Base-by-base conservation (phyloP, 2,329 filamentous ascomycete genomes). In the Nemania sp. region DNA sequence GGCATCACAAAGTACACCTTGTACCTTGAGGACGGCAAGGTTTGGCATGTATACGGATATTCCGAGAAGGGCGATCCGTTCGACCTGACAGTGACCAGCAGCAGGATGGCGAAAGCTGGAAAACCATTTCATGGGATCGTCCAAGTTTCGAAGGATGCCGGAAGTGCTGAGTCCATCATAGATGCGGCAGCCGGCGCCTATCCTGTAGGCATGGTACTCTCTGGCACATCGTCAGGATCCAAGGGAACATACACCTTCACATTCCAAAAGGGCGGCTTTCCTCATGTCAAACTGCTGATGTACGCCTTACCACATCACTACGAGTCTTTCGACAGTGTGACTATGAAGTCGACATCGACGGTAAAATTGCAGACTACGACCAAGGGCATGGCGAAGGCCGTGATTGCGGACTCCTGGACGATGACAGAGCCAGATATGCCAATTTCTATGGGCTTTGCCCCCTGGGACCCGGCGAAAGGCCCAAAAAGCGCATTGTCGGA, bases 261-360 rank as follows among this genome's bases (percentile, higher is more conserved):
- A 0, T 98, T 90, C 78, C 76, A 79, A n/a, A 94, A 91, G 70
- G 82, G 79, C 0, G 94, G 93, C 5, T 79, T 86, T 37, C 72
- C 80, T 15, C 74, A 77, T 6, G 79, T 84, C 15, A 83, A 80
- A 61, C 79, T 97, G 20, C 80, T 95, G 65, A 95, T 96, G 88
- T 97, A 90, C 73, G 91, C 90, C 15, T 78, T 99, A 49, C 92
- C 93, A 20, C 95, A 98, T 74, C 95, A 98, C 67, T 73, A 91
- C 2, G 79, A 86, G 34, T 92, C 90, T 0, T 93, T 98, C 62
- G 85, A 91, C 65, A 67, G 74, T 0, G 75, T 75, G 1, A 86
- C 83, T 2, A 70, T 67, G 37, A 86, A 85, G 9, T 77, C 77
- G 11, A 77, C 79, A 21, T 78, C 80, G 7, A 84, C 78, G 4